Evolutionary conservation across 495 filamentous ascomycete species (phyloP), one percentile per base, ranked within the genome.

Genomic region (Lophiotrema nucula): DNA sequence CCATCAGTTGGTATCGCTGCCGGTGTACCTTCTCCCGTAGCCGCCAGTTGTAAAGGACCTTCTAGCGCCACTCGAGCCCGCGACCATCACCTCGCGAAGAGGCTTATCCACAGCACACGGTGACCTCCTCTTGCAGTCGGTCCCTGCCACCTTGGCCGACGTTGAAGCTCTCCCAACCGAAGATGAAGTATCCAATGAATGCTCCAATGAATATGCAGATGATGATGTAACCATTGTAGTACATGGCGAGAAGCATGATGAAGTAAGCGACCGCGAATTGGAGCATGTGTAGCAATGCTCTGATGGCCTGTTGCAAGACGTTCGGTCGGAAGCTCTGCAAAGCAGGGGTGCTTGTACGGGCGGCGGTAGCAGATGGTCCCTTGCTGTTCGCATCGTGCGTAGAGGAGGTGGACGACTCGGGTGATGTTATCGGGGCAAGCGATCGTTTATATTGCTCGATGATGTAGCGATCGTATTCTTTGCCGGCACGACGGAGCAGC

Each of bases 221-320:
- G 60, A 83, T 80, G 62, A 82, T 74, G 47, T 82, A 83, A 15
- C 80, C 79, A 49, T 81, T 68, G 37, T 62, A 68, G 45, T 68
- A 68, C 65, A 68, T 68, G 19, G 76, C 81, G 41, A 82, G 64
- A 53, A 82, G 56, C 81, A 83, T 83, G 53, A 83, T 62, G 41
- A 82, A 74, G 47, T 82, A 83, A 8, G 77, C 81, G 44, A 79
- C 64, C n/a, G 74, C 79, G 53, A 82, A 82, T 33, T 75, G 74
- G 12, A 70, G 59, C 42, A 73, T 73, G 60, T 83, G 77, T 26
- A 83, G 64, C 13, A 80, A 16, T 1, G 77, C 70, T 1, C 78
- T 70, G 37, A 81, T 66, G 1, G 71, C 44, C 65, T 82, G 79
- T 70, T 81, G 75, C 33, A 76, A 23, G 18, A 75, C 66, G 24